Conservation (phyloP, 441 rosid genomes). For the Adansonia rubrostipa region DNA sequence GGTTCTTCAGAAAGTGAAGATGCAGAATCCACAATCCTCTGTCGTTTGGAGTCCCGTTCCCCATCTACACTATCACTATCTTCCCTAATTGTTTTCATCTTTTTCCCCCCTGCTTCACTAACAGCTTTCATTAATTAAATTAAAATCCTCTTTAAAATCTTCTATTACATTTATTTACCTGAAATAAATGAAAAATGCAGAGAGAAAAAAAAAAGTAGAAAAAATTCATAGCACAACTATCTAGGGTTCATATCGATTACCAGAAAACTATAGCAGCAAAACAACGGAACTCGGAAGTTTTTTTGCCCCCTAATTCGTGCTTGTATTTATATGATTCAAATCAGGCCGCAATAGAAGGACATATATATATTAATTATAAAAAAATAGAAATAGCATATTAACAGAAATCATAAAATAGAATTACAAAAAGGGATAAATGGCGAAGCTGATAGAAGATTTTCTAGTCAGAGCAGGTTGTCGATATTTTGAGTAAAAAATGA, state of each 20-base stretch:
- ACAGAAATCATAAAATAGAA: no score
- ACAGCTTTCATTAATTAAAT: background rate
- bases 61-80: conserved; percentile 40
- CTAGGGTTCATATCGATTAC: conserved; percentile 19
- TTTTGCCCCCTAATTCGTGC: background rate
- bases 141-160: background rate
- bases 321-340: background rate
- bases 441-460: no score
- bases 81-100: conserved; percentile 59
- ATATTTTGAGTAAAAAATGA: no score
- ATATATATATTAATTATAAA: no score
- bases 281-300: background rate
- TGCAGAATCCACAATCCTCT: conserved; percentile 41
- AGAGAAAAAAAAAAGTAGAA: background rate
- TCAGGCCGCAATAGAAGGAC: background rate
- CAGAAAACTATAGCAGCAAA: background rate
- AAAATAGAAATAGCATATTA: no score
- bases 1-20: conserved; percentile 63
- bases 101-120: conserved; percentile 32
- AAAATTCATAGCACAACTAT: background rate
- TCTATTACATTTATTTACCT: background rate
- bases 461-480: no score
- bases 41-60: conserved; percentile 55
- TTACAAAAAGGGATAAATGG: no score
- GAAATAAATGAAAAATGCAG: conserved; percentile 5